Evolutionary conservation across 257 asterid species (phyloP), one percentile per base, ranked within the genome.

Genomic region (Eucommia ulmoides): DNA sequence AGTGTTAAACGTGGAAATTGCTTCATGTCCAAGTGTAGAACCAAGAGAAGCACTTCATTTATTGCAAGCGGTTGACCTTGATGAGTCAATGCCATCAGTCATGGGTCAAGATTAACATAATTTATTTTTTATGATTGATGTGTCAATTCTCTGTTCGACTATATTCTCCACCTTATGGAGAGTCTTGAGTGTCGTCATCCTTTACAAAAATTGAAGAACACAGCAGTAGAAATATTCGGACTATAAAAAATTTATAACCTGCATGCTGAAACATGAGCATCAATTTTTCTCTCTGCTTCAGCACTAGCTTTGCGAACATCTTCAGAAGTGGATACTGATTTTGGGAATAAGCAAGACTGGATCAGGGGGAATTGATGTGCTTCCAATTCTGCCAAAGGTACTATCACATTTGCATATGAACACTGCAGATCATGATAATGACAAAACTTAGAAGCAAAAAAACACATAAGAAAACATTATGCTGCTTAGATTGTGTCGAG

Each of bases 291-390:
- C 77, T 89, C 98, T 48, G 98, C 92, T 68, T 85, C 93, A 62
- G 65, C 69, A 73, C 98, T 85, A 45, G 96, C 94, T 74, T 77
- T 85, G 56, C 86, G 73, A 45, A 82, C 63, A 64, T 82, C 94
- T 62, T 78, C 93, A 60, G 81, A 74, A 59, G 61, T 45, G 45
- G 98, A 76, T 33, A 89, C 82, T 68, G 79, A 62, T 64, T 83
- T 89, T 22, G 88, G 94, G 63, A 89, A 77, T 53, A 77, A 71
- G 62, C 98, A 85, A 52, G 98, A 89, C 62, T 89, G 98, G 58
- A 82, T 68, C 59, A 82, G 69, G 47, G 98, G 94, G 72, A 82
- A 89, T 25, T 85, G 98, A 1, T 73, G 75, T 65, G 88, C 94
- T 77, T 89, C 96, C 64, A 89, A 45, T 60, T 82, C 96, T 49